Conservation (phyloP, 1,284 basidiomycete genomes). For the Ustilago loliicola region DNA sequence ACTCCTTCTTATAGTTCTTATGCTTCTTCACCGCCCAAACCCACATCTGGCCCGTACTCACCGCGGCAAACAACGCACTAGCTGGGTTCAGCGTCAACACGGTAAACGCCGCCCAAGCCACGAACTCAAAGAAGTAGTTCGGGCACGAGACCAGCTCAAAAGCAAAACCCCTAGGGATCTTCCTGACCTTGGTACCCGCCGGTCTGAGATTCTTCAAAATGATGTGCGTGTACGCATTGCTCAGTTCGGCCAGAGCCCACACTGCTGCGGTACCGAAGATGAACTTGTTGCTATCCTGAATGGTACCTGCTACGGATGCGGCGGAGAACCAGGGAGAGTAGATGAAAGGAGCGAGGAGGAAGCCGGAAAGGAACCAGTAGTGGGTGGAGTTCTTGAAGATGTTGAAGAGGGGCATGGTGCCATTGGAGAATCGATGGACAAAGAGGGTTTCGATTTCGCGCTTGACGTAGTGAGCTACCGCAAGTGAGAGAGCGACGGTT, state of each 20-base stretch:
- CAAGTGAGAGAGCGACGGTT: constrained; percentile 83
- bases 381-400: constrained; percentile 81
- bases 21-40: constrained; percentile 95
- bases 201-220: constrained; percentile 86
- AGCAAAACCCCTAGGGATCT: constrained; percentile 83
- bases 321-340: constrained; percentile 74
- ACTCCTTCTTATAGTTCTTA: constrained; percentile 89
- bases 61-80: constrained; percentile 81
- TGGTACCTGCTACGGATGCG: constrained; percentile 80
- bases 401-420: constrained; percentile 89
- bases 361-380: constrained; percentile 80
- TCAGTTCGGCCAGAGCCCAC: constrained; percentile 85
- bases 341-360: constrained; percentile 43
- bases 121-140: constrained; percentile 91
- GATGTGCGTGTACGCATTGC: constrained; percentile 86
- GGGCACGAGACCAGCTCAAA: constrained; percentile 89
- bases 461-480: constrained; percentile 90
- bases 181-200: constrained; percentile 82
- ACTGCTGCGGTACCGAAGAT: constrained; percentile 78
- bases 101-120: constrained; percentile 82
- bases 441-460: constrained; percentile 94
- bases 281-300: constrained; percentile 79
- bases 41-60: constrained; percentile 82
- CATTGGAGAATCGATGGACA: constrained; percentile 86
- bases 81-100: constrained; percentile 77